phyloP scores from a whole-genome alignment of 306 rosid species.

The Quercus robur region DNA sequence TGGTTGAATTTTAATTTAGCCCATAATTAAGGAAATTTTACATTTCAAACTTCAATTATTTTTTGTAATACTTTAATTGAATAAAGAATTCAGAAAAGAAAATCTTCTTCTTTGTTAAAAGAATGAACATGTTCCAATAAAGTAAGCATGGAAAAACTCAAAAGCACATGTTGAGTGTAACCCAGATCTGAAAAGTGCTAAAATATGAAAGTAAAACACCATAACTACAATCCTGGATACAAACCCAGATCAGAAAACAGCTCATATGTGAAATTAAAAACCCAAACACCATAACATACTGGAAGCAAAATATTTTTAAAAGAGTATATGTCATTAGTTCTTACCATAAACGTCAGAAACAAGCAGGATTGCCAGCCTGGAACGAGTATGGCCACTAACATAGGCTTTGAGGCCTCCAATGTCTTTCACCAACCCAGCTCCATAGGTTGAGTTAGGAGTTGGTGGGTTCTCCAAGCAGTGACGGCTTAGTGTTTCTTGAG shows the following conservation, averaged over 20 bases:
- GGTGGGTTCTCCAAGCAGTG: slow-evolving; percentile 7
- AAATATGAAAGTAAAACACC: background rate
- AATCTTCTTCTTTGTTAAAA: background rate
- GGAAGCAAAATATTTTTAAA: background rate
- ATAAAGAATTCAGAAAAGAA: too few species aligned
- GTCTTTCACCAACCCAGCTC: background rate
- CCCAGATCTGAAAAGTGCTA: background rate
- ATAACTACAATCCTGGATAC: background rate
- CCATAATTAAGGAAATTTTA: too few species aligned
- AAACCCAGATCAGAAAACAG: background rate
- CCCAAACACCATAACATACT: background rate
- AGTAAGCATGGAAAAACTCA: background rate
- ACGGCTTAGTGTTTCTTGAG: background rate
- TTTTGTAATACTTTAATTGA: too few species aligned
- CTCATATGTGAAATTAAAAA: background rate
- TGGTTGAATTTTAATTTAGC: too few species aligned
- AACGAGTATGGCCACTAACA: background rate
- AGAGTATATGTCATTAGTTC: too few species aligned
- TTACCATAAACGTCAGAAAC: slow-evolving; percentile 1
- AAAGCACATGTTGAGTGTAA: too few species aligned
- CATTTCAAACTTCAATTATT: too few species aligned
- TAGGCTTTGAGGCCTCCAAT: background rate
- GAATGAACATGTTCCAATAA: background rate
- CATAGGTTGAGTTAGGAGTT: background rate
- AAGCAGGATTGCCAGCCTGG: background rate